These are phyloP conservation scores for Dendryphion nanum DNA, from an alignment of 2,329 filamentous ascomycete genomes.

Conservation along the genomic window DNA sequence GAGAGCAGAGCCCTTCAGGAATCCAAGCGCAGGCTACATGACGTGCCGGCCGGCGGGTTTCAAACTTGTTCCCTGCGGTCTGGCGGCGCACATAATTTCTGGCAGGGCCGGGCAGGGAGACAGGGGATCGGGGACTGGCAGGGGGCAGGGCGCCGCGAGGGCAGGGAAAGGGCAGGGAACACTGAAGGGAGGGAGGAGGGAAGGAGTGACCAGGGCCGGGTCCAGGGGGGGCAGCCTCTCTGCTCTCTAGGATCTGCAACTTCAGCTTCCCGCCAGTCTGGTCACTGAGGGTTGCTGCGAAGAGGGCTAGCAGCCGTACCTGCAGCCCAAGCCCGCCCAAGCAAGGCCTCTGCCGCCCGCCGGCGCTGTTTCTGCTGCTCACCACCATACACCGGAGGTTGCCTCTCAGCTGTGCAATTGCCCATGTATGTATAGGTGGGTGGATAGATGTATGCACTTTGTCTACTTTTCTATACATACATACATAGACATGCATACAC, in stretches of 20 bases:
- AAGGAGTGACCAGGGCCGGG: not conserved
- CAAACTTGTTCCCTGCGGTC: conserved; percentile 33
- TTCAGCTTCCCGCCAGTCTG: conserved; percentile 11
- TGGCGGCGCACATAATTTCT: conserved; percentile 10
- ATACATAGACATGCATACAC: not conserved
- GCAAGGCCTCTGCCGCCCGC: no score
- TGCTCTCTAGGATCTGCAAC: conserved; percentile 15
- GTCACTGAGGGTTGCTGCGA: conserved; percentile 2
- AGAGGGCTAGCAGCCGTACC: conserved; percentile 3
- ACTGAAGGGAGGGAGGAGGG: not conserved
- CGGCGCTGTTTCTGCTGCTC: conserved; percentile 7
- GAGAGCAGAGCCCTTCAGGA: conserved; percentile 34
- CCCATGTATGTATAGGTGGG: not conserved
- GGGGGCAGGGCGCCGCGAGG: no score
- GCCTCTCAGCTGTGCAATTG: conserved; percentile 42
- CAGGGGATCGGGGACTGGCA: no score
- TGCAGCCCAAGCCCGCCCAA: no score
- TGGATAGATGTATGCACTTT: not conserved
- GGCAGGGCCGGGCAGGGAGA: no score
- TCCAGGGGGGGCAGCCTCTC: not conserved
- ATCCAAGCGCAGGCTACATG: conserved; percentile 36
- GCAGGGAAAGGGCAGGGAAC: no score
- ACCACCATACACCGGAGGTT: conserved; percentile 55
- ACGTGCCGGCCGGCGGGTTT: conserved; percentile 42
- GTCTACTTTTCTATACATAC: not conserved